Evolutionary conservation across 441 rosid genomes (phyloP).

Genomic region (Melastoma candidum): DNA sequence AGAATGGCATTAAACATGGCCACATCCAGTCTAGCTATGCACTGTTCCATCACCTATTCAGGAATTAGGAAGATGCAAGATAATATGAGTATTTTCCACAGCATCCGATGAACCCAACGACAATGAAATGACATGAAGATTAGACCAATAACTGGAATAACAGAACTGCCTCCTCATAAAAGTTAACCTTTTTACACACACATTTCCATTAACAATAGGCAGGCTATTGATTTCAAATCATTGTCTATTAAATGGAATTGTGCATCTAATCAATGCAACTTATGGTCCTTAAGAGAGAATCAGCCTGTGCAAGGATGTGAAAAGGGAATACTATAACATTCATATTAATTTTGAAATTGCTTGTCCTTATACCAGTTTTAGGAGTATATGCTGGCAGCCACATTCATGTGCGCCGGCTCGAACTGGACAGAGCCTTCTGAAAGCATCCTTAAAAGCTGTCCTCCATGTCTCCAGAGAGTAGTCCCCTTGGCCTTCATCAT

Average conservation of each 20-base stretch:
- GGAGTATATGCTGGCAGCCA: conserved; percentile 14
- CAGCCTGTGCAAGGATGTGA: neutral
- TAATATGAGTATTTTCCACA: neutral
- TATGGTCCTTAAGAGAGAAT: too few relatives aligned
- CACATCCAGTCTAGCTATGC: conserved; percentile 14
- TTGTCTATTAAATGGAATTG: too few relatives aligned
- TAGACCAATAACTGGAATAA: too few relatives aligned
- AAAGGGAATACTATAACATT: neutral
- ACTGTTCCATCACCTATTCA: conserved; percentile 18
- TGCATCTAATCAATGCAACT: too few relatives aligned
- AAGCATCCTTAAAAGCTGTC: conserved; percentile 16
- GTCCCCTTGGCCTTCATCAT: conserved; percentile 6
- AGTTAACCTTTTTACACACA: too few relatives aligned
- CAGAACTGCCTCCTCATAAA: too few relatives aligned
- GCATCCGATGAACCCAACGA: too few relatives aligned
- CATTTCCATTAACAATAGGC: too few relatives aligned
- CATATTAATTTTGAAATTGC: neutral
- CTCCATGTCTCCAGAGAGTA: conserved; percentile 17
- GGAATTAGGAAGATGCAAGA: neutral
- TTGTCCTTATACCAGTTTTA: conserved; percentile 8
- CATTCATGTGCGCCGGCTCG: conserved; percentile 19
- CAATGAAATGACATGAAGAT: too few relatives aligned
- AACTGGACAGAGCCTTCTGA: conserved; percentile 18
- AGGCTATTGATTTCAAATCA: too few relatives aligned
- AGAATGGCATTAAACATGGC: conserved; percentile 21